These are phyloP conservation scores for Leishmania turanica DNA, from an alignment of 208 protist species.

Conservation along the genomic window DNA sequence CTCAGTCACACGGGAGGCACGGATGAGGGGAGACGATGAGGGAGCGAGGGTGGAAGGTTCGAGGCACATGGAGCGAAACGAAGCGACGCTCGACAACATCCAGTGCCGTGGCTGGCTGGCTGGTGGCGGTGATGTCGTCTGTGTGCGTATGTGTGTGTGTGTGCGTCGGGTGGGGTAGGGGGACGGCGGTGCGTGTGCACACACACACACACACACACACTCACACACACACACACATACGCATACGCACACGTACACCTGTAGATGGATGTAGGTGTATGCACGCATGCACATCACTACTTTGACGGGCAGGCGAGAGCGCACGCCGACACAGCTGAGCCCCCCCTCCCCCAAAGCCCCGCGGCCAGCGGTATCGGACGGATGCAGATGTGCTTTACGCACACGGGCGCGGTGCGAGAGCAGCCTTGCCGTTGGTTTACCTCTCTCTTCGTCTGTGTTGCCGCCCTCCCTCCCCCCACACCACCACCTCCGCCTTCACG, in stretches of 20 bases:
- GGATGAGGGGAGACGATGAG: background rate
- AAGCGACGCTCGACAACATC: background rate
- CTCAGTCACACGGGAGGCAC: too few species aligned
- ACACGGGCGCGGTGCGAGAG: background rate
- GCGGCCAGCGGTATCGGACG: background rate
- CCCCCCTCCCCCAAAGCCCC: too few species aligned
- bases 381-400: background rate
- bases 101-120: background rate
- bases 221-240: slow-evolving; percentile 3
- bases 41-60: background rate
- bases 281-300: background rate
- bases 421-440: background rate
- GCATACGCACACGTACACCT: background rate
- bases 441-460: too few species aligned
- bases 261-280: background rate
- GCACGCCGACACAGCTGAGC: background rate
- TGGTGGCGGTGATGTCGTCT: background rate
- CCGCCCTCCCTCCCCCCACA: too few species aligned
- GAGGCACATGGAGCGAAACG: background rate
- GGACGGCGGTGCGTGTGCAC: background rate
- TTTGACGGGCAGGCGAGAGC: background rate
- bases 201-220: background rate
- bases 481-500: background rate
- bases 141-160: background rate
- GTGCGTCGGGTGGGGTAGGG: too few species aligned